Evolutionary conservation across 495 filamentous ascomycete genomes (phyloP), one percentile per base, ranked within the genome.

Genomic region (Penicillium atrosanguineum): DNA sequence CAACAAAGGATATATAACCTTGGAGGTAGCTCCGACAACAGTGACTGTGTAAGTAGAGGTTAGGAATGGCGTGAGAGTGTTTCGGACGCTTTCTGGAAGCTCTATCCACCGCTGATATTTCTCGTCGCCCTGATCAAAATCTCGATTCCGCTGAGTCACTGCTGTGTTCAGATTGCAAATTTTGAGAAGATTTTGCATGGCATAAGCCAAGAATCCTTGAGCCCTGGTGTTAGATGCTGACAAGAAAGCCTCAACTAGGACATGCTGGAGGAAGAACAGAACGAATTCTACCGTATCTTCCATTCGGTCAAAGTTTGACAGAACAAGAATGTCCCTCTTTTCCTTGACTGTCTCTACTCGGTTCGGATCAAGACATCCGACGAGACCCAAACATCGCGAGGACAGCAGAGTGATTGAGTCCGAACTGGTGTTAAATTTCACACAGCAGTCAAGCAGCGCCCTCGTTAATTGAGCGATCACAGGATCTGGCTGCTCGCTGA

Each of bases 301-400:
- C 26, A 87, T 81, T 40, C 84, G 76, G 34, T 85, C 80, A 61
- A 99, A 97, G 62, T 98, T 96, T 29, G 87, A 87, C 28, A 89
- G 69, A 31, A 96, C 84, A 16, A 97, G 80, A 50, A 96, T 89
- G 36, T 90, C 85, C 45, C 76, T 83, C 57, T 88, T 87, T 53
- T 87, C 86, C 40, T 90, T 83, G 31, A 85, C 76, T 4, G 85
- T 81, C 56, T 99, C 94, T 15, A 97, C 81, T 47, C 88, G 81
- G 62, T 95, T 96, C 12, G 94, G 86, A 71, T 97, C 94, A 20
- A 97, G 72, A 59, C 90, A 96, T 18, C 94, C 94, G 43, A 97
- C 83, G 37, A 94, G 77, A 9, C 94, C 94, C 25, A 97, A 69
- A 53, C 89, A 92, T 60, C 83, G 82, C 18, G 88, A 86, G 45